These are phyloP conservation scores for Pneumocystis oryctolagi DNA, from an alignment of 1,139 yeast genomes.

Conservation along the genomic window DNA sequence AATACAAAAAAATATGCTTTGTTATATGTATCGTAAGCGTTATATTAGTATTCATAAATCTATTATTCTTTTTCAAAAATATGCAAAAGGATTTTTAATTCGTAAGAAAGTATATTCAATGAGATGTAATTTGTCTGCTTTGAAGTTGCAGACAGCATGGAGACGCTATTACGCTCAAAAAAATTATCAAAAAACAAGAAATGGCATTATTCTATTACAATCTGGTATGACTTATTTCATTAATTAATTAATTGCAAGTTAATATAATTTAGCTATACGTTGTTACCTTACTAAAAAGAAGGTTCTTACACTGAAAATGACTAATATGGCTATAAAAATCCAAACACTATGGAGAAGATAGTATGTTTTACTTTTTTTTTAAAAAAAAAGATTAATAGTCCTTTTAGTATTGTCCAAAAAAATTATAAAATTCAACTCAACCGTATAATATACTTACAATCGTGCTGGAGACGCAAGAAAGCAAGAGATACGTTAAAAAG, in stretches of 20 bases:
- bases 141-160: slow-evolving; percentile 51
- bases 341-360: slow-evolving; percentile 40
- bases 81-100: slow-evolving; percentile 46
- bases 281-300: slow-evolving; percentile 46
- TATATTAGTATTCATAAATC: slow-evolving; percentile 44
- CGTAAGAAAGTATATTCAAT: slow-evolving; percentile 46
- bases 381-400: neutral
- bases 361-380: slow-evolving; percentile 29
- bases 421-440: slow-evolving; percentile 30
- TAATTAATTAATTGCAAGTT: neutral
- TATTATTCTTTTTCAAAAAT: slow-evolving; percentile 43
- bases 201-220: slow-evolving; percentile 48
- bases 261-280: slow-evolving; percentile 32
- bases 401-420: slow-evolving; percentile 30
- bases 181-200: slow-evolving; percentile 31
- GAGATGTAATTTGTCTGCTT: slow-evolving; percentile 51
- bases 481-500: slow-evolving; percentile 53
- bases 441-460: slow-evolving; percentile 59
- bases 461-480: slow-evolving; percentile 57
- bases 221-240: neutral
- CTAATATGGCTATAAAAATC: slow-evolving; percentile 50
- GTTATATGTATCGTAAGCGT: slow-evolving; percentile 41
- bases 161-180: slow-evolving; percentile 51
- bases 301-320: slow-evolving; percentile 35
- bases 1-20: slow-evolving; percentile 66